Percentiles rank a stretch among this genome's conserved stretches.
phyloP scores from a whole-genome alignment of 2,329 filamentous ascomycete species.

The Aspergillus ustus region DNA sequence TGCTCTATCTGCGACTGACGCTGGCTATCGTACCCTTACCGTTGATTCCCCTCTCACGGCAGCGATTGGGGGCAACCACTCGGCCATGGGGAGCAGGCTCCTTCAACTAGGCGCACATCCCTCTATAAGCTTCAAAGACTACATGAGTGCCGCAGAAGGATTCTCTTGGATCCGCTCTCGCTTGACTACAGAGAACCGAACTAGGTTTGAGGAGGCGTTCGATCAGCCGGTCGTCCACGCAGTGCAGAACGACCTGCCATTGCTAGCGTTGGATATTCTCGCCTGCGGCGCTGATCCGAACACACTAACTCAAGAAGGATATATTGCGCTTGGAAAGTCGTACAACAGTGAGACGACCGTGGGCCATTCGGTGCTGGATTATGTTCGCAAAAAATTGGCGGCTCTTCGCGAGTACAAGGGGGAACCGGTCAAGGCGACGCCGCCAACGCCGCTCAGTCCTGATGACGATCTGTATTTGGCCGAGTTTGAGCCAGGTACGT shows the following conservation, averaged over 20 bases:
- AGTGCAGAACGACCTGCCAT: slow-evolving; percentile 54
- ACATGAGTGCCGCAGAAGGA: slow-evolving; percentile 32
- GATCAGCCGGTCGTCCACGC: slow-evolving; percentile 72
- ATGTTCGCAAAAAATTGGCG: slow-evolving; percentile 59
- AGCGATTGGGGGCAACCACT: slow-evolving; percentile 61
- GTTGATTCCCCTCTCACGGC: slow-evolving; percentile 60
- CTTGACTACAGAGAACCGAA: slow-evolving; percentile 52
- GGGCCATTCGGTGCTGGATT: slow-evolving; percentile 61
- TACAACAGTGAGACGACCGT: not conserved
- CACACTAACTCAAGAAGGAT: slow-evolving; percentile 52
- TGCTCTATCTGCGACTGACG: slow-evolving; percentile 57
- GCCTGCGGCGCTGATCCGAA: slow-evolving; percentile 69
- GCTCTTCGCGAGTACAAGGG: slow-evolving; percentile 54
- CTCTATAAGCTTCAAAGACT: slow-evolving; percentile 61
- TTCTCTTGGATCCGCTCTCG: slow-evolving; percentile 34
- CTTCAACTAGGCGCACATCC: slow-evolving; percentile 66
- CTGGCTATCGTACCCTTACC: slow-evolving; percentile 34
- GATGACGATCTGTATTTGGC: slow-evolving; percentile 58
- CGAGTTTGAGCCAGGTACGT: slow-evolving; percentile 59
- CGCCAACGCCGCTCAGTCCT: slow-evolving; percentile 31
- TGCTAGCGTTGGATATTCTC: slow-evolving; percentile 63
- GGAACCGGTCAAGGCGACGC: slow-evolving; percentile 28
- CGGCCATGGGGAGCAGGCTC: slow-evolving; percentile 61
- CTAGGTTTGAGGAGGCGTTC: slow-evolving; percentile 51
- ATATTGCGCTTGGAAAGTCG: slow-evolving; percentile 22